These are phyloP conservation scores for Neurospora sp. DNA, from an alignment of 495 filamentous ascomycete species.

Conservation along the genomic window DNA sequence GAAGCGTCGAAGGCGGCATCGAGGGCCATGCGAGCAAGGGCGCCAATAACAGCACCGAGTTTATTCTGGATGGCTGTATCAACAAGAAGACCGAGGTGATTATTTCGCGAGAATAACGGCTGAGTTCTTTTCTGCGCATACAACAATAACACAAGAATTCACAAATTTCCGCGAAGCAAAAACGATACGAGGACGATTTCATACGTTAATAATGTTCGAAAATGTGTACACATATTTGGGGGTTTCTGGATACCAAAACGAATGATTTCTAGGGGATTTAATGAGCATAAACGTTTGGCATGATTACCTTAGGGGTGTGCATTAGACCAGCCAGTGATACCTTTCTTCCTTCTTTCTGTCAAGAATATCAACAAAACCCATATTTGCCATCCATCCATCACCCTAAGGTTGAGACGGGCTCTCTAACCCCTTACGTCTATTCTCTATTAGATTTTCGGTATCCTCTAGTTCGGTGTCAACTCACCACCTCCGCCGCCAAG, in stretches of 20 bases:
- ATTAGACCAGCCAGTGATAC: background rate
- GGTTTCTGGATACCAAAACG: background rate
- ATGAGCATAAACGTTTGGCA: background rate
- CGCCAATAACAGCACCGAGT: slow-evolving; percentile 11
- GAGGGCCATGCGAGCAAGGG: slow-evolving; percentile 10
- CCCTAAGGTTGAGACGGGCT: background rate
- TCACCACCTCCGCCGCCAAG: background rate
- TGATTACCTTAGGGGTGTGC: background rate
- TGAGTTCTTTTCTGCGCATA: background rate
- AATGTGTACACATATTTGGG: background rate
- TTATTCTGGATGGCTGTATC: slow-evolving; percentile 14
- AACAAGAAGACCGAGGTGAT: slow-evolving; percentile 17
- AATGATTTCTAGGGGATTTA: background rate
- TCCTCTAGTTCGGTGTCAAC: background rate
- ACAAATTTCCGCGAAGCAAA: background rate
- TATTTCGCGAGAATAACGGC: slow-evolving; percentile 4
- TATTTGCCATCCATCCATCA: background rate
- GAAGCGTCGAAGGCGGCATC: slow-evolving; percentile 13
- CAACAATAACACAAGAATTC: background rate
- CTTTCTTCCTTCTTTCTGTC: background rate
- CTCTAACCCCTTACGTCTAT: background rate
- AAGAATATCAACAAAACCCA: background rate
- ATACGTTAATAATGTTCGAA: background rate
- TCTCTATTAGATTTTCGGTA: background rate
- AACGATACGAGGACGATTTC: background rate